These are phyloP conservation scores for Pezicula neosporulosa DNA, from an alignment of 2,329 filamentous ascomycete genomes.

Conservation along the genomic window DNA sequence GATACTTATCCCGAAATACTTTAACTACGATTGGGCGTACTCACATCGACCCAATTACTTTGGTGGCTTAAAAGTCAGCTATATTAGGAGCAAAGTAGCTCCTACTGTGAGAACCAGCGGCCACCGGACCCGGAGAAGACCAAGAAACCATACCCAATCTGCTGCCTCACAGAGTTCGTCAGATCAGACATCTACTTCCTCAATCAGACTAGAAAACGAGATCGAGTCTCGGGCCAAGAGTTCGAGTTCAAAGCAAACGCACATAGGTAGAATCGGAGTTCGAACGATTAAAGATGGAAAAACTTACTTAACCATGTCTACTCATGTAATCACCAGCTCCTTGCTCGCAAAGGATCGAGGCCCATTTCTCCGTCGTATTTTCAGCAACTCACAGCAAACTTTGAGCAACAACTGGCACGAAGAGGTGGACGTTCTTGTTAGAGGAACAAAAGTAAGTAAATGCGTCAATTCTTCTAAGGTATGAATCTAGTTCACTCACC, in stretches of 20 bases:
- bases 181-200: background rate
- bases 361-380: background rate
- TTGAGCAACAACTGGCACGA: background rate
- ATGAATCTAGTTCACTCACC: background rate
- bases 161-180: background rate
- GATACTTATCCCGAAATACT: background rate
- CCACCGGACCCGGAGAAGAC: background rate
- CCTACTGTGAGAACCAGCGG: background rate
- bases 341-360: constrained; percentile 1
- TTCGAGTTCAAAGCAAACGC: background rate
- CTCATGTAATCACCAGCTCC: constrained; percentile 1
- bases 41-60: constrained; percentile 2
- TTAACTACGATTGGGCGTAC: constrained; percentile 2
- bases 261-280: constrained; percentile 1
- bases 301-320: constrained; percentile 1
- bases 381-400: background rate
- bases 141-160: background rate
- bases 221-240: background rate
- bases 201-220: background rate
- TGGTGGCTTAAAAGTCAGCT: constrained; percentile 3
- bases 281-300: background rate
- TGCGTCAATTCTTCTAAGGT: background rate
- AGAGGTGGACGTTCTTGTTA: background rate
- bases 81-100: background rate
- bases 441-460: background rate